Percentiles rank a stretch among this genome's conserved stretches.
These are phyloP conservation scores for Mentha longifolia DNA, from an alignment of 257 asterid species.

Conservation along the genomic window DNA sequence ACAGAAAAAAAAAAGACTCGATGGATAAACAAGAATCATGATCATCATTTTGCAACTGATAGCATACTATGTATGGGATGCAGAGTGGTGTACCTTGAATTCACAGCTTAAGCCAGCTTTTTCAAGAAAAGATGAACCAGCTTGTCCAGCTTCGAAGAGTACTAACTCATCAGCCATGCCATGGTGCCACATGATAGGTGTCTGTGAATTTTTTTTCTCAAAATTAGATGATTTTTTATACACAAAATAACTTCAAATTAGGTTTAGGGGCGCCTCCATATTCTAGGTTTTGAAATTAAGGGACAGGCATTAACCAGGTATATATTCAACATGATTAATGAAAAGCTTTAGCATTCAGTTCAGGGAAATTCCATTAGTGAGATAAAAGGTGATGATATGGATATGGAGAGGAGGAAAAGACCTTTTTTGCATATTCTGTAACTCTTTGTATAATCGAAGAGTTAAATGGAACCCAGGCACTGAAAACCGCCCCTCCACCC, in stretches of 20 bases:
- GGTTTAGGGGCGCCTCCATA: conserved; percentile 24
- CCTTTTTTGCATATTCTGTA: conserved; percentile 81
- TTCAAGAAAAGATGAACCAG: conserved; percentile 87
- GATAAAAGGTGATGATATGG: too few relatives aligned
- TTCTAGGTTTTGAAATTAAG: conserved; percentile 17
- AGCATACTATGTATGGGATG: conserved; percentile 7
- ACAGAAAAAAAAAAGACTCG: too few relatives aligned
- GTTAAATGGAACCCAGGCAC: conserved; percentile 96
- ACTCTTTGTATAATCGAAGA: conserved; percentile 62
- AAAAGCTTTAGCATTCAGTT: neutral
- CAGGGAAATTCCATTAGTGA: neutral
- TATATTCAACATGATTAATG: neutral
- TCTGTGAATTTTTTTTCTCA: conserved; percentile 51
- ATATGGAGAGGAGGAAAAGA: conserved; percentile 32
- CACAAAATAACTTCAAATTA: conserved; percentile 22
- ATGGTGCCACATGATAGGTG: conserved; percentile 91
- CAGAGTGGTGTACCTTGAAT: conserved; percentile 67
- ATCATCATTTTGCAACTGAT: conserved; percentile 2
- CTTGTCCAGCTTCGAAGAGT: conserved; percentile 90
- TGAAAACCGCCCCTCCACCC: conserved; percentile 97
- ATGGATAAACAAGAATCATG: conserved; percentile 15
- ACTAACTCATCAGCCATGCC: conserved; percentile 80
- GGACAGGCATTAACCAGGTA: conserved; percentile 12
- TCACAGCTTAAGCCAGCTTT: conserved; percentile 71
- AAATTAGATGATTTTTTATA: conserved; percentile 21